Base-by-base conservation (phyloP, 805 yeast genomes). In the Candida nitratophila region DNA sequence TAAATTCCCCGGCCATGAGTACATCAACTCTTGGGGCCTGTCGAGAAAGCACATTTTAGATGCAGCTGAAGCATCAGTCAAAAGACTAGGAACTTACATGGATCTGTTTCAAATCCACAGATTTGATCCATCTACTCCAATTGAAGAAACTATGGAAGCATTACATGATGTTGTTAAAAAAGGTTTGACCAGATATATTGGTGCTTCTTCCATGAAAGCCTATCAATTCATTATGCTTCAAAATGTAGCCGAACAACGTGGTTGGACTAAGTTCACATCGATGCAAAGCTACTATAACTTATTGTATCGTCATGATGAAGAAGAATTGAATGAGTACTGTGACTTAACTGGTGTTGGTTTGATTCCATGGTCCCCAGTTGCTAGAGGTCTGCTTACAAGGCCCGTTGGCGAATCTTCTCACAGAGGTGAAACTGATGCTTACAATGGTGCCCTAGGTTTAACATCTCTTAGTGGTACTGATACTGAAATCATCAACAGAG, bases 121-220 rank as follows among this genome's bases (percentile, higher is more conserved):
- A 45, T 57, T 68, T 40, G 85, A 80, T 56, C 53, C 52, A 22
- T 52, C 61, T 3, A 68, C 74, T 3, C 76, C 81, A 26, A 65
- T 69, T 44, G 68, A 68, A 41, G 85, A 80, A 51, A 71, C 68
- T 29, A 77, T 79, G 81, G 70, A 61, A 51, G 73, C 83, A 0
- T 62, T 79, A 53, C 73, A 80, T 53, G 78, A 73, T 48, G 66
- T 74, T 16, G 73, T 76, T 20, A 63, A 66, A 36, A 43, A 51
- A 32, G 82, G 82, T 14, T 53, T 61, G 22, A 67, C 68, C 3
- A 64, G 83, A 41, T 80, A 80, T 56, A 69, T 81, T 45, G 86
- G 86, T 14, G 84, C 85, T 2, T 78, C 83, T 1, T 61, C 81
- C 1, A 79, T 81, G 85, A 65, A 66, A 50, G 72, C 81, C 1